Base-by-base conservation (phyloP, 768 basidiomycete species). In the Boletus rubroflammeus region DNA sequence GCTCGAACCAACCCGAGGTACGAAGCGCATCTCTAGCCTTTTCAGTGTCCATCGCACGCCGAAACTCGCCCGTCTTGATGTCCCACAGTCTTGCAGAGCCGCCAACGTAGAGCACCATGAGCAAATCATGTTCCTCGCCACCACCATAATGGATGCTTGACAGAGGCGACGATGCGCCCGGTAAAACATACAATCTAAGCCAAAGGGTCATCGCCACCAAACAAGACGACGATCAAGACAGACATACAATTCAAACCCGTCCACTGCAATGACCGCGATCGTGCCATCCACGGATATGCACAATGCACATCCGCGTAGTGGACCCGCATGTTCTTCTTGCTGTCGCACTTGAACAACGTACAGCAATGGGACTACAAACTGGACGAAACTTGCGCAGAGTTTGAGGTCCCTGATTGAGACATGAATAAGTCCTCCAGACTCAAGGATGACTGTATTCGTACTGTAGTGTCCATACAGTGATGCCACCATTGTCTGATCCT, bases 1-100 rank as follows among this genome's bases (percentile, higher is more conserved):
- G 63, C 49, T 84, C 78, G 17, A 71, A 69, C 96, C 95, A 98
- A 1, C 81, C 81, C 0, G 86, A 85, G 64, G 88, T 80, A 2
- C 65, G 67, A 5, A 96, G 62, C 52, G 93, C 75, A 46, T 93
- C 92, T 47, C 83, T 80, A 0, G 87, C 92, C 64, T 89, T 93
- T 39, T 86, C 86, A 8, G 76, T 60, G 6, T 78, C 78, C 80
- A 90, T 90, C 0, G 93, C 90, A 46, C 96, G 75, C 78, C 92
- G 81, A 61, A 98, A 87, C 62, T 97, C 94, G 53, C 80, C 80
- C 0, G 85, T 88, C 56, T 83, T 81, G 15, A 86, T 74, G 62
- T 98, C 91, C 93, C 97, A 99, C 2, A 95, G 71, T 39, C 97
- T 77, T 1, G 89, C 90, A 50, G 85, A 81, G 2, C 81, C 84